Percentiles rank a stretch among this genome's conserved stretches.
These are phyloP conservation scores for Pugionium cornutum DNA, from an alignment of 345 rosid species.

Conservation along the genomic window DNA sequence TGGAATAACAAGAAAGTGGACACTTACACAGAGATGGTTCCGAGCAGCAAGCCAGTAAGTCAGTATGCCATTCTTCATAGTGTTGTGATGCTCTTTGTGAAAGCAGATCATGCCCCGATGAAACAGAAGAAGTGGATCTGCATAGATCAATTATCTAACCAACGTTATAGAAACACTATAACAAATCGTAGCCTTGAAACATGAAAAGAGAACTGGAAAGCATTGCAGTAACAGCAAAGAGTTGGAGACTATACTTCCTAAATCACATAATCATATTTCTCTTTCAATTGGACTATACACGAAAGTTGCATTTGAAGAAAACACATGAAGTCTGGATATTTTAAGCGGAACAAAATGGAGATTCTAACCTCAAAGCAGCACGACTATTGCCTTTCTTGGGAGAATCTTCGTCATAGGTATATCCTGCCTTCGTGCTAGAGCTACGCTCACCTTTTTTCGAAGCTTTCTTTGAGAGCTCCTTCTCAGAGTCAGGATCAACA, in stretches of 20 bases:
- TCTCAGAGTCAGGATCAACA: constrained; percentile 38
- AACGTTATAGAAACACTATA: constrained; percentile 7
- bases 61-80: constrained; percentile 89
- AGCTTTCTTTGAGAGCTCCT: constrained; percentile 50
- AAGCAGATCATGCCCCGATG: constrained; percentile 69
- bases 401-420: constrained; percentile 50
- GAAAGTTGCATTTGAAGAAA: constrained; percentile 8
- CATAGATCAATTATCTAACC: constrained; percentile 28
- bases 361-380: constrained; percentile 64
- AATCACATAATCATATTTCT: background rate
- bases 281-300: background rate
- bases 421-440: constrained; percentile 44
- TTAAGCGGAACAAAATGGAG: constrained; percentile 1
- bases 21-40: constrained; percentile 88
- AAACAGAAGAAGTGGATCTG: constrained; percentile 76
- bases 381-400: constrained; percentile 51
- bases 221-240: constrained; percentile 4
- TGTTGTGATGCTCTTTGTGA: constrained; percentile 53
- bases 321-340: background rate
- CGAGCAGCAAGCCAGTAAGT: constrained; percentile 92
- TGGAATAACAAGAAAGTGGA: constrained; percentile 3
- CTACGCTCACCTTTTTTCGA: constrained; percentile 54
- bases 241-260: background rate
- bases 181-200: constrained; percentile 10
- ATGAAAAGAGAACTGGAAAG: background rate